Base-by-base conservation (phyloP, 2,329 filamentous ascomycete species). In the Aspergillus glaucus region DNA sequence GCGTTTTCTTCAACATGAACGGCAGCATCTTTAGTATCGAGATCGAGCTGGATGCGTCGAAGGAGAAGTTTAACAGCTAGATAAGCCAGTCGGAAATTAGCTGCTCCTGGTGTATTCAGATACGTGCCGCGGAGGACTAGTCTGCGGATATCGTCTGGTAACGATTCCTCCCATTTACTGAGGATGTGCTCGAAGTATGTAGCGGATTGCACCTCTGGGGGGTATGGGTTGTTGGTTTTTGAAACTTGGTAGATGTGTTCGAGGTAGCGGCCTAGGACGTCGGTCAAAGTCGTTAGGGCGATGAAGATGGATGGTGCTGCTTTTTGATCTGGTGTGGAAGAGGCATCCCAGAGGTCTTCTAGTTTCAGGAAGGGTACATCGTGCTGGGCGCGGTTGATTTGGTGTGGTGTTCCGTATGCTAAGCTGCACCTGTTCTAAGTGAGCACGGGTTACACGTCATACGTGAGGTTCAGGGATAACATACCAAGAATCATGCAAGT, bases 401-500 rank as follows among this genome's bases (percentile, higher is more conserved):
- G 73, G 2, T 75, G 70, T 1, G 77, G 78, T 3, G 77, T 80
- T 1, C 78, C 78, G 44, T 80, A 75, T 1, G 76, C 75, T 4
- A 79, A 62, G 44, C 77, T 79, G 8, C 68, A 71, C 77, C 76
- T 79, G 30, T 12, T 36, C 8, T 6, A 2, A 10, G 5, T 26
- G 24, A 26, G 24, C 24, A 26, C 24, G 15, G 15, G 15, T 15
- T 15, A 15, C 15, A 15, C 15, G 15, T 15, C 15, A 15, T 15
- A 15, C 15, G 15, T 15, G 15, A 15, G 15, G 15, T 15, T 15
- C 15, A 15, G 15, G 15, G 15, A 15, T 15, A 15, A 15, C 15
- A 45, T 63, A 79, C 79, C 79, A 82, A 46, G 74, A 69, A 56
- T 82, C 79, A 44, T 80, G 73, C 8, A 82, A 66, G 12, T 79